phyloP scores from a whole-genome alignment of 2,329 filamentous ascomycete genomes.

The Tolypocladium album region DNA sequence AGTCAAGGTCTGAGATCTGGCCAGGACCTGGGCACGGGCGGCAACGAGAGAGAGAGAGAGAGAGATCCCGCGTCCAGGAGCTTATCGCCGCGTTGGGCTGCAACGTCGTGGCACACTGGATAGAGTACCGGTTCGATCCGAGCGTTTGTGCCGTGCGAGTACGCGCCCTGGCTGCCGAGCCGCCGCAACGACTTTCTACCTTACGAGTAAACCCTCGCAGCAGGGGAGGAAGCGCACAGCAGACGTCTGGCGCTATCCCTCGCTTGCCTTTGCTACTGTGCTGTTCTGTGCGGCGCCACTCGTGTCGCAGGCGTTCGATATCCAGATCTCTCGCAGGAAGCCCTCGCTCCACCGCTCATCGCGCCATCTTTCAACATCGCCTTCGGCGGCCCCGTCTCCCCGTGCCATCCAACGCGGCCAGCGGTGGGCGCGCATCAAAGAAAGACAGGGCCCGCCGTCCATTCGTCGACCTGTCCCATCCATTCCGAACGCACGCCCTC shows the following conservation, averaged over 20 bases:
- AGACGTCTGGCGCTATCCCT: background rate
- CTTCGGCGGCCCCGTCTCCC: background rate
- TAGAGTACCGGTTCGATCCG: background rate
- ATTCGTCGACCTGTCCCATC: slow-evolving; percentile 4
- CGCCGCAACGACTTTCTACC: background rate
- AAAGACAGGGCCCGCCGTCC: background rate
- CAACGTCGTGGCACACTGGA: background rate
- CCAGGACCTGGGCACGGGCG: too few relatives aligned
- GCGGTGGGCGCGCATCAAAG: background rate
- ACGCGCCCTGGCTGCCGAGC: background rate
- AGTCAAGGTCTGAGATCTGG: background rate
- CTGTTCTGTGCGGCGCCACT: background rate
- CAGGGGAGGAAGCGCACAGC: background rate
- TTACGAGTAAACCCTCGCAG: background rate
- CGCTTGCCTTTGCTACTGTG: background rate
- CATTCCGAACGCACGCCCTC: slow-evolving; percentile 9
- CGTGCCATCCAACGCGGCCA: background rate
- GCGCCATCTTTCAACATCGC: background rate
- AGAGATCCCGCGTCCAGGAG: background rate
- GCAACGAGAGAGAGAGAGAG: background rate
- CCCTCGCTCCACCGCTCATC: background rate
- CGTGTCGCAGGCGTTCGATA: background rate
- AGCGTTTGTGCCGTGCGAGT: too few relatives aligned
- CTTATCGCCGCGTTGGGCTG: background rate
- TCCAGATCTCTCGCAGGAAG: background rate